Evolutionary conservation across 148 eudicot genomes (phyloP).

Genomic region (Amaranthus cruentus): DNA sequence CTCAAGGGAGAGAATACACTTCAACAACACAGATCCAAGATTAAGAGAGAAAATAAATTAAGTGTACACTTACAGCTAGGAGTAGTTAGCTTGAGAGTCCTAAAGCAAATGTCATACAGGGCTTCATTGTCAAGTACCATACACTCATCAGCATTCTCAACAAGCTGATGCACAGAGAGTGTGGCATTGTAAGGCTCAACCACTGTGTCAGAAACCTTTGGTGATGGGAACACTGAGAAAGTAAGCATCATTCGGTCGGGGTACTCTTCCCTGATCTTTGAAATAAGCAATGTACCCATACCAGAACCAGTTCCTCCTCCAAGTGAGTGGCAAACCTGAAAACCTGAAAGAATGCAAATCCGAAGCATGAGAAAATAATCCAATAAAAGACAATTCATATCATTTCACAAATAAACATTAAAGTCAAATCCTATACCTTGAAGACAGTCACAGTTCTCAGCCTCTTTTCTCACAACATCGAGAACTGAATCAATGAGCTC

Average conservation of each 20-base stretch:
- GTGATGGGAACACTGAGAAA: slow-evolving; percentile 39
- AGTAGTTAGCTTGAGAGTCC: slow-evolving; percentile 41
- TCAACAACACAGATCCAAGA: too few species aligned
- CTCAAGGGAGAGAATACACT: too few species aligned
- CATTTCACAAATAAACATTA: not conserved
- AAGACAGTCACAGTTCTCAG: slow-evolving; percentile 42
- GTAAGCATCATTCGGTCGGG: slow-evolving; percentile 43
- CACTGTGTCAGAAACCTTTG: slow-evolving; percentile 40
- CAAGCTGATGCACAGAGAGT: slow-evolving; percentile 41
- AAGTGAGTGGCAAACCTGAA: slow-evolving; percentile 42
- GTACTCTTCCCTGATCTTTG: slow-evolving; percentile 43
- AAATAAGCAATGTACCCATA: slow-evolving; percentile 40
- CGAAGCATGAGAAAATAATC: not conserved
- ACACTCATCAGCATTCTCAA: slow-evolving; percentile 45
- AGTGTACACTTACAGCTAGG: slow-evolving; percentile 34
- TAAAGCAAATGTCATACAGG: slow-evolving; percentile 36
- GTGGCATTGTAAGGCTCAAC: slow-evolving; percentile 44
- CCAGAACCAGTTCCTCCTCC: slow-evolving; percentile 45
- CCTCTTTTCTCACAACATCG: slow-evolving; percentile 38
- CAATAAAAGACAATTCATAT: not conserved
- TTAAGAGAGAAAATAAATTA: not conserved
- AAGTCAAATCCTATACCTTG: slow-evolving; percentile 24
- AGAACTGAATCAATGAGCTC: slow-evolving; percentile 41
- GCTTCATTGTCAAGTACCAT: slow-evolving; percentile 43
- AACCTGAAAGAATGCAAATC: slow-evolving; percentile 19